phyloP scores from a whole-genome alignment of 768 basidiomycete species.

The Phanerochaete carnosa region DNA sequence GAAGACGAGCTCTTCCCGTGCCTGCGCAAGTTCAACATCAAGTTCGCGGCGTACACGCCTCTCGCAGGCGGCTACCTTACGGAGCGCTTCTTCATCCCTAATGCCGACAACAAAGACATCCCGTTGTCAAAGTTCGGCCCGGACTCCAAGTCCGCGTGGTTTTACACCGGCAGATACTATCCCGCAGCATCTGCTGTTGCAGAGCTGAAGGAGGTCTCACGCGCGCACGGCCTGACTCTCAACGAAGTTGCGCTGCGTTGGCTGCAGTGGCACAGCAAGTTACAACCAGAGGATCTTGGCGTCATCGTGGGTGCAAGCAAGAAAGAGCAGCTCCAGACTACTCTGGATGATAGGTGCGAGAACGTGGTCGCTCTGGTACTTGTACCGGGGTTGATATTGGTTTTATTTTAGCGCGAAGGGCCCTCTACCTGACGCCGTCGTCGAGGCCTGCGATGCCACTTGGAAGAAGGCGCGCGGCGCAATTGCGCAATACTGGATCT shows the following conservation, averaged over 20 bases:
- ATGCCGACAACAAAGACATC: slow-evolving; percentile 28
- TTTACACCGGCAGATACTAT: neutral
- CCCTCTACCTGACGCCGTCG: slow-evolving; percentile 28
- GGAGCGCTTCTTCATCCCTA: slow-evolving; percentile 40
- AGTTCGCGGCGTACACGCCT: slow-evolving; percentile 56
- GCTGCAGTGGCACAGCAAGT: slow-evolving; percentile 1
- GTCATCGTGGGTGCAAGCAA: slow-evolving; percentile 16
- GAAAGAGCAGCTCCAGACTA: slow-evolving; percentile 30
- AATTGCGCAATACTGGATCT: too few species aligned
- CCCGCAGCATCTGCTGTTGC: neutral
- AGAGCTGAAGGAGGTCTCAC: neutral
- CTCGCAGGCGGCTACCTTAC: slow-evolving; percentile 60
- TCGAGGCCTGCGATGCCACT: slow-evolving; percentile 13
- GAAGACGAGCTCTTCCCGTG: slow-evolving; percentile 53
- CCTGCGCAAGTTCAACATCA: slow-evolving; percentile 53
- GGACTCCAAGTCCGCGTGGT: slow-evolving; percentile 33
- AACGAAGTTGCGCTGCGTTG: neutral
- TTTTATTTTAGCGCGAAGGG: slow-evolving; percentile 28
- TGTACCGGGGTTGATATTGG: neutral
- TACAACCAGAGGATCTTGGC: slow-evolving; percentile 17
- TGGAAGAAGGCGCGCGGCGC: slow-evolving; percentile 23
- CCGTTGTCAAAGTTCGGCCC: slow-evolving; percentile 35
- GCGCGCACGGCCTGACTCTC: neutral
- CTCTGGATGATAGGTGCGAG: slow-evolving; percentile 40
- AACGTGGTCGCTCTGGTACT: too few species aligned